Conservation (phyloP, 1,139 yeast genomes). For the Saccharomyces hybrid region DNA sequence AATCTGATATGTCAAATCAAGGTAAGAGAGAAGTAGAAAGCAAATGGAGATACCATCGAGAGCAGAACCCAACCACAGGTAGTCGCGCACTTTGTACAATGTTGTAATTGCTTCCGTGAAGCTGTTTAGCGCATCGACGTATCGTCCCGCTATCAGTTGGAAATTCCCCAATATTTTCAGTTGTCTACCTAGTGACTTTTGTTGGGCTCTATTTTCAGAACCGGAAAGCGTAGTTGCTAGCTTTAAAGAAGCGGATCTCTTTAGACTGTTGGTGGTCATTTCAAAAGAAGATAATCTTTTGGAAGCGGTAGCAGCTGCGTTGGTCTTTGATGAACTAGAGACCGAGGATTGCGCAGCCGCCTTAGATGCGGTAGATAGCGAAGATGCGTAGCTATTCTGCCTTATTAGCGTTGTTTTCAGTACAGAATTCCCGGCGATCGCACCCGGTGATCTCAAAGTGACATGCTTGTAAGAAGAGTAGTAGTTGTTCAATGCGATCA, state of each 20-base stretch:
- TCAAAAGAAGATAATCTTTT: slow-evolving; percentile 22
- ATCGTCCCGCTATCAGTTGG: slow-evolving; percentile 70
- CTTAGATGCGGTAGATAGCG: slow-evolving; percentile 7
- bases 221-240: slow-evolving; percentile 29
- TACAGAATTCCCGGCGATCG: slow-evolving; percentile 45
- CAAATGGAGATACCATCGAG: slow-evolving; percentile 72
- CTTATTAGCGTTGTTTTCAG: slow-evolving; percentile 27
- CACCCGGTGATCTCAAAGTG: slow-evolving; percentile 67
- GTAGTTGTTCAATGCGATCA: slow-evolving; percentile 56
- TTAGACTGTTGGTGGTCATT: slow-evolving; percentile 18
- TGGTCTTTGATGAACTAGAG: slow-evolving; percentile 1
- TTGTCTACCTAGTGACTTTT: slow-evolving; percentile 63
- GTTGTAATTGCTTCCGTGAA: slow-evolving; percentile 63
- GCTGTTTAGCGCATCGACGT: slow-evolving; percentile 58
- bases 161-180: slow-evolving; percentile 69
- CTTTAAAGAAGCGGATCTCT: slow-evolving; percentile 25
- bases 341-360: background rate
- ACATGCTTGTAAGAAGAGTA: slow-evolving; percentile 65
- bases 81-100: slow-evolving; percentile 60
- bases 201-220: slow-evolving; percentile 44
- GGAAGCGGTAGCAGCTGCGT: slow-evolving; percentile 6
- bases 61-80: slow-evolving; percentile 82
- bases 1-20: slow-evolving; percentile 52
- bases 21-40: slow-evolving; percentile 51
- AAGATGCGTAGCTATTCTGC: slow-evolving; percentile 8